Conservation (phyloP, 2,329 filamentous ascomycete genomes). For the Blastomyces silverae region DNA sequence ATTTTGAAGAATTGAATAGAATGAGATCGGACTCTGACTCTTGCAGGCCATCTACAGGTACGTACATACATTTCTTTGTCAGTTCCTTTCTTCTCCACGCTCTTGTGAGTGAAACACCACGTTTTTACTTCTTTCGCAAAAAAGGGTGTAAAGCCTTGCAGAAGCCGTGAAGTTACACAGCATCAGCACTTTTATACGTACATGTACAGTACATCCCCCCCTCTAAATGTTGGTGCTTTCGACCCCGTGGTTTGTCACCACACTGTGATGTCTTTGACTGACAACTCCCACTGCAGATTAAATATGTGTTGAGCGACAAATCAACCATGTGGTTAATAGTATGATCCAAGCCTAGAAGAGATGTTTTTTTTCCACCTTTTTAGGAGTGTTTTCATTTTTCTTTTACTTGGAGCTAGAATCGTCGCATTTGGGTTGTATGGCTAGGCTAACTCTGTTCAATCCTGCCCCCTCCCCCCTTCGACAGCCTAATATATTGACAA, state of each 20-base stretch:
- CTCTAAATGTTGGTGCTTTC: neutral
- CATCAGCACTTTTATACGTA: neutral
- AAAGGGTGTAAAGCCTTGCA: neutral
- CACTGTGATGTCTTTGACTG: neutral
- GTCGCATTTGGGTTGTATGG: too few relatives aligned
- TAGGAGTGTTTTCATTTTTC: neutral
- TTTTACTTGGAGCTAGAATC: neutral
- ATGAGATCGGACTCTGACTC: too few relatives aligned
- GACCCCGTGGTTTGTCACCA: neutral
- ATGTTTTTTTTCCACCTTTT: neutral
- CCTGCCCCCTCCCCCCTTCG: too few relatives aligned
- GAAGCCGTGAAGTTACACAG: neutral
- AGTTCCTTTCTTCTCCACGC: too few relatives aligned
- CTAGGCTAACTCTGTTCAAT: too few relatives aligned
- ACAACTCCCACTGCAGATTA: neutral
- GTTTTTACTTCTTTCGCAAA: too few relatives aligned
- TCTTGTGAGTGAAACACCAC: neutral
- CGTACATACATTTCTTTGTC: too few relatives aligned
- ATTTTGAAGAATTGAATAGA: too few relatives aligned
- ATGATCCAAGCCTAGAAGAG: neutral
- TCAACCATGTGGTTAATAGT: neutral
- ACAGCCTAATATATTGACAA: too few relatives aligned
- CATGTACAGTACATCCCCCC: too few relatives aligned
- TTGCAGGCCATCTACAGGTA: too few relatives aligned
- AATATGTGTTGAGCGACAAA: neutral